Evolutionary conservation across 768 basidiomycete species (phyloP), one percentile per base, ranked within the genome.

Genomic region (Macrolepiota albuminosa): DNA sequence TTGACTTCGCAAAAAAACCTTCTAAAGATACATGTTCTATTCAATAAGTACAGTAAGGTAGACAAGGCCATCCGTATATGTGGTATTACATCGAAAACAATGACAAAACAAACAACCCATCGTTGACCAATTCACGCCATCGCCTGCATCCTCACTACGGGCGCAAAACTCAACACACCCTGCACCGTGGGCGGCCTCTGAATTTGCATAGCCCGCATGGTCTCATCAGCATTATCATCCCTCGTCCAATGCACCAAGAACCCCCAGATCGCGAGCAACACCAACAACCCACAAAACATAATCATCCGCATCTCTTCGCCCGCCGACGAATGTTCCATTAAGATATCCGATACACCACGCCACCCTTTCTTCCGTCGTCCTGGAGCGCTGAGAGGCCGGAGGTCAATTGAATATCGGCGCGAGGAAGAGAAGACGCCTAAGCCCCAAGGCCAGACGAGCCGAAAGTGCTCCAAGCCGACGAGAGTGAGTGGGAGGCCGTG

Each of bases 261-360:
- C 31, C 80, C 84, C 78, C 82, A 83, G 33, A 74, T 68, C 3
- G 84, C 82, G 60, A 85, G 71, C 52, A 73, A 68, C 18, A 83
- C 73, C 58, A 86, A 64, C 61, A 81, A 66, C 49, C 74, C 68
- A 63, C 81, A 85, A 64, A 85, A 83, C 50, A 81, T 26, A 40
- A 86, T 76, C 78, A 86, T 75, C 61, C 85, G 76, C 69, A 82
- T 78, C 70, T 90, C 88, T 67, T 89, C 86, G 6, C 88, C 88
- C 26, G 88, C 88, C 1, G 80, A 70, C 21, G 83, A 84, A 60
- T 70, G 76, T 70, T 89, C 88, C 34, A 82, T 64, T 34, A 87
- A 57, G 60, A 89, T 68, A 42, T 75, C 72, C 37, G 75, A 7
- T 47, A 82, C 62, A 10, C 78, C 78, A 43, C 71, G 71, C 61